Evolutionary conservation across 2,329 filamentous ascomycete genomes (phyloP), one percentile per base, ranked within the genome.

Genomic region (Aspergillus ruber): DNA sequence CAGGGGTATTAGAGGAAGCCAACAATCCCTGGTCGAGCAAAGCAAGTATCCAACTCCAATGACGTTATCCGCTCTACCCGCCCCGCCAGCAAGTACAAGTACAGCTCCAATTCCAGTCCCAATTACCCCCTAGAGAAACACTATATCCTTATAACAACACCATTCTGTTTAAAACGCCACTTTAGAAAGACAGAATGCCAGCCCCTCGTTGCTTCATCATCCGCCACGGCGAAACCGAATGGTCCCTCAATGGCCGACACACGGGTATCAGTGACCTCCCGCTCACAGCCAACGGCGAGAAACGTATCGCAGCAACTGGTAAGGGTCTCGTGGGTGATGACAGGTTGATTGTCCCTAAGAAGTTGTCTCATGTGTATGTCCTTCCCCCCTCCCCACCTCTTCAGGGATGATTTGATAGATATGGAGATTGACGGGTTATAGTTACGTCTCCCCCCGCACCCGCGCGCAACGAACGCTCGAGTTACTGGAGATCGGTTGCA

Each of bases 151-250:
- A 36, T 36, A 36, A 4, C 12, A 39, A 18, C 6, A 17, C 5
- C 8, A 20, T 7, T 20, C 9, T 6, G 6, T 3, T 8, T 10
- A 17, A 5, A 39, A 18, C n/a, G n/a, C n/a, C n/a, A n/a, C n/a
- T n/a, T n/a, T n/a, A 39, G 8, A 46, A 42, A 44, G 48, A 45
- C 4, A 21, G 39, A 53, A 69, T 73, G 70, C 82, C 84, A 2
- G 25, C 9, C 25, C 87, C 88, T 2, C 80, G 87, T 45, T 83
- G 88, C 64, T 91, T 91, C 74, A 81, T 93, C 57, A 73, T 90
- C 65, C 88, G 90, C 58, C 90, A 96, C 64, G 91, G 90, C 70
- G 89, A 96, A 74, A 97, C 90, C 3, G 89, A 95, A 74, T 97
- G 90, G 90, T 94, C 88, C 4, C 81, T 95, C 42, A 85, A 85